phyloP scores from a whole-genome alignment of 768 basidiomycete species.

The Podaxis rugospora region DNA sequence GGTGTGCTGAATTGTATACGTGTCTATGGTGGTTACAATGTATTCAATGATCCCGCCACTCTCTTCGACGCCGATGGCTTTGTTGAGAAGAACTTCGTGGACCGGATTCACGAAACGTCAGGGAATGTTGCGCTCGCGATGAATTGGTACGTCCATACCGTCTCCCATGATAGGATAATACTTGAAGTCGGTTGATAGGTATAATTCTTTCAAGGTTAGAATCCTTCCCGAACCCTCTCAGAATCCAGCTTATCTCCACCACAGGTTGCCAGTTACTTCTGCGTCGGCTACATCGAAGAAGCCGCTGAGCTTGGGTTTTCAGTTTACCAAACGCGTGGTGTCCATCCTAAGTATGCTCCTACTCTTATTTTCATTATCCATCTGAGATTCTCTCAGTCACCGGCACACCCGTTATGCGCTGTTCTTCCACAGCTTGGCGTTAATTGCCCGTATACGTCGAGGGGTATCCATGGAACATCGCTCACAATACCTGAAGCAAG shows the following conservation, averaged over 20 bases:
- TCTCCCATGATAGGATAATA: background rate
- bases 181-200: constrained; percentile 32
- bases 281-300: constrained; percentile 52
- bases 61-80: constrained; percentile 60
- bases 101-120: constrained; percentile 35
- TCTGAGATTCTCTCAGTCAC: constrained; percentile 37
- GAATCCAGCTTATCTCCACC: background rate
- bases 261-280: constrained; percentile 61
- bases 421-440: constrained; percentile 67
- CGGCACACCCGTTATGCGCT: constrained; percentile 63
- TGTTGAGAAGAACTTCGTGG: constrained; percentile 49
- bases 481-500: constrained; percentile 48
- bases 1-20: constrained; percentile 62
- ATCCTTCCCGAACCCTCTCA: background rate
- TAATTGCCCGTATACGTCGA: constrained; percentile 55
- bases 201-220: constrained; percentile 59
- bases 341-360: constrained; percentile 63
- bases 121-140: constrained; percentile 49
- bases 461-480: constrained; percentile 29
- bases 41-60: constrained; percentile 41
- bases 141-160: constrained; percentile 45
- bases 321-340: constrained; percentile 52
- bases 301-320: constrained; percentile 61
- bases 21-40: constrained; percentile 58
- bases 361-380: background rate